phyloP scores from a whole-genome alignment of 805 yeast species.

The Kazachstania bromeliacearum region DNA sequence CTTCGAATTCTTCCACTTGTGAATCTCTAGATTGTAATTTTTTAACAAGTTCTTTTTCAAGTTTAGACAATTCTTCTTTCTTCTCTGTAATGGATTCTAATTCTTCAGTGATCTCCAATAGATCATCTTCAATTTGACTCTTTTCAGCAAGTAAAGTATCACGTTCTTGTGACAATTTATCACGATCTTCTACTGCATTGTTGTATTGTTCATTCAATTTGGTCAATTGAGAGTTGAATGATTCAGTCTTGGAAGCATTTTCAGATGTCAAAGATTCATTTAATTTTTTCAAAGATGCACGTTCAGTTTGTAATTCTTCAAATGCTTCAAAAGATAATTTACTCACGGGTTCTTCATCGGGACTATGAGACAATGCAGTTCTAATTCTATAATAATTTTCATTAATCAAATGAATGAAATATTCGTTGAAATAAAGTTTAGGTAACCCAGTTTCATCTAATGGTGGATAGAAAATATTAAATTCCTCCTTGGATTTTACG shows the following conservation, averaged over 20 bases:
- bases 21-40: slow-evolving; percentile 28
- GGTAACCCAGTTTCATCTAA: slow-evolving; percentile 85
- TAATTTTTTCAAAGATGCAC: slow-evolving; percentile 27
- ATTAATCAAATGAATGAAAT: slow-evolving; percentile 55
- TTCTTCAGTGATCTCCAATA: slow-evolving; percentile 8
- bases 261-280: slow-evolving; percentile 27
- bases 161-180: slow-evolving; percentile 2
- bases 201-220: slow-evolving; percentile 7
- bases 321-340: slow-evolving; percentile 50
- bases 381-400: slow-evolving; percentile 62
- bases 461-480: slow-evolving; percentile 39
- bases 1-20: slow-evolving; percentile 8
- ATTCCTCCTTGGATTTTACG: slow-evolving; percentile 43
- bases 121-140: slow-evolving; percentile 2
- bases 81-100: slow-evolving; percentile 18
- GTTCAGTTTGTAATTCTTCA: slow-evolving; percentile 32
- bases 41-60: slow-evolving; percentile 29
- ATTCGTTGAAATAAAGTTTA: slow-evolving; percentile 58
- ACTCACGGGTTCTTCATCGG: slow-evolving; percentile 60
- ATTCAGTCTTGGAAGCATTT: slow-evolving; percentile 13
- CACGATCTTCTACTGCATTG: slow-evolving; percentile 6
- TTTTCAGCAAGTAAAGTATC: slow-evolving; percentile 13
- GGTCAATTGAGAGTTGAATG: slow-evolving; percentile 12
- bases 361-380: slow-evolving; percentile 64
- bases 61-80: slow-evolving; percentile 13